Conservation (phyloP, 805 yeast species). For the Barnettozyma botsteinii region DNA sequence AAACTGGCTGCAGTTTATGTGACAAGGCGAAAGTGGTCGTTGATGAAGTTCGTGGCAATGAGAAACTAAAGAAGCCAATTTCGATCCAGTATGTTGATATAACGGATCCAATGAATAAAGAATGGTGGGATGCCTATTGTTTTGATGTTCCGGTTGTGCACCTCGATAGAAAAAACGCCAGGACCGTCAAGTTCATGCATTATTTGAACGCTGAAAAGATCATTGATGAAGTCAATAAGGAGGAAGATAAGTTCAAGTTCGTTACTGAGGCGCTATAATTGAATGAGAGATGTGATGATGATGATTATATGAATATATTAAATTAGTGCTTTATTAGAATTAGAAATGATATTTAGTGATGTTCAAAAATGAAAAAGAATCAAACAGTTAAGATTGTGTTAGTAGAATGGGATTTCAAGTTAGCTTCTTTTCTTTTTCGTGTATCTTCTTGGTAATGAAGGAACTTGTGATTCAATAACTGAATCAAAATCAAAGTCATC, state of each 20-base stretch:
- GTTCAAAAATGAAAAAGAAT: background rate
- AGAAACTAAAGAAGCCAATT: slow-evolving; percentile 25
- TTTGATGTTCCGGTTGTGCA: slow-evolving; percentile 79
- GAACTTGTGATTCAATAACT: slow-evolving; percentile 6
- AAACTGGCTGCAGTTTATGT: slow-evolving; percentile 64
- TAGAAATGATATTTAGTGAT: background rate
- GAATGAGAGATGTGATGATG: too few relatives aligned
- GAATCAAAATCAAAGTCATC: slow-evolving; percentile 22
- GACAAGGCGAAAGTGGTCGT: slow-evolving; percentile 55
- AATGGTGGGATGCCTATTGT: slow-evolving; percentile 68
- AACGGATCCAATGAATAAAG: slow-evolving; percentile 48
- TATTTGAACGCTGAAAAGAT: slow-evolving; percentile 51
- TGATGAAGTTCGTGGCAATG: slow-evolving; percentile 32
- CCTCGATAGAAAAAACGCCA: slow-evolving; percentile 44
- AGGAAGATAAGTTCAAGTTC: background rate
- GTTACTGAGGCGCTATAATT: background rate
- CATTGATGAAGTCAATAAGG: slow-evolving; percentile 39
- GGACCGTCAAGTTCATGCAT: slow-evolving; percentile 63
- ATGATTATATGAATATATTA: background rate
- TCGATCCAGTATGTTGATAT: slow-evolving; percentile 48
- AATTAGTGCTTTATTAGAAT: background rate
- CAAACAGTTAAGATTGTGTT: too few relatives aligned
- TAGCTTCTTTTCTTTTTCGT: slow-evolving; percentile 21
- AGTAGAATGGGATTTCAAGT: too few relatives aligned
- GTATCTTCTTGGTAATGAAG: slow-evolving; percentile 17